phyloP scores from a whole-genome alignment of 768 basidiomycete genomes.

The Clitopilus hobsonii region DNA sequence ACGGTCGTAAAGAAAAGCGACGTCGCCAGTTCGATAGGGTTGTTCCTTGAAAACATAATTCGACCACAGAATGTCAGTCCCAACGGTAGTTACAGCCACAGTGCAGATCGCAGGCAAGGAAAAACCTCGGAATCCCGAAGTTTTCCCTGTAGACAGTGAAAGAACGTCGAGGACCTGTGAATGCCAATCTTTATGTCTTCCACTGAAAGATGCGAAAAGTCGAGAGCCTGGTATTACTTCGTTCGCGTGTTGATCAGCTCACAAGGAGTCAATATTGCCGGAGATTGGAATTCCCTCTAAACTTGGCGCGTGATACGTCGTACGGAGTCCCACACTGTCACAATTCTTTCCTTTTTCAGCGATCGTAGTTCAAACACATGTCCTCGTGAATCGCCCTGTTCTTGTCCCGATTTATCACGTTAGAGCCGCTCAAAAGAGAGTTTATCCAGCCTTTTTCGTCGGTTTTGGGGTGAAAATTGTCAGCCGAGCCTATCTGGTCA shows the following conservation, averaged over 20 bases:
- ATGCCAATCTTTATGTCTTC: no score
- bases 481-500: conserved; percentile 1
- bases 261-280: neutral
- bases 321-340: neutral
- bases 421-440: neutral
- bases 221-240: no score
- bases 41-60: neutral
- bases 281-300: neutral
- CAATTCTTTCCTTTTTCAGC: neutral
- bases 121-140: conserved; percentile 23
- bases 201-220: no score
- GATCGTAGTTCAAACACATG: neutral
- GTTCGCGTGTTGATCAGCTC: no score
- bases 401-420: neutral
- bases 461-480: conserved; percentile 5
- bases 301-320: neutral
- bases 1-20: neutral
- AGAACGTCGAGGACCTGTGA: no score
- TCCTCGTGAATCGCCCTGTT: neutral
- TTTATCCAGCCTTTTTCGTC: conserved; percentile 1
- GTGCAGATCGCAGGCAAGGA: conserved; percentile 9
- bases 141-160: conserved; percentile 18
- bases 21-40: neutral
- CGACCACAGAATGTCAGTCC: neutral
- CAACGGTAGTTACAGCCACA: neutral